These are phyloP conservation scores for Lepraria neglecta DNA, from an alignment of 495 filamentous ascomycete genomes.

Conservation along the genomic window DNA sequence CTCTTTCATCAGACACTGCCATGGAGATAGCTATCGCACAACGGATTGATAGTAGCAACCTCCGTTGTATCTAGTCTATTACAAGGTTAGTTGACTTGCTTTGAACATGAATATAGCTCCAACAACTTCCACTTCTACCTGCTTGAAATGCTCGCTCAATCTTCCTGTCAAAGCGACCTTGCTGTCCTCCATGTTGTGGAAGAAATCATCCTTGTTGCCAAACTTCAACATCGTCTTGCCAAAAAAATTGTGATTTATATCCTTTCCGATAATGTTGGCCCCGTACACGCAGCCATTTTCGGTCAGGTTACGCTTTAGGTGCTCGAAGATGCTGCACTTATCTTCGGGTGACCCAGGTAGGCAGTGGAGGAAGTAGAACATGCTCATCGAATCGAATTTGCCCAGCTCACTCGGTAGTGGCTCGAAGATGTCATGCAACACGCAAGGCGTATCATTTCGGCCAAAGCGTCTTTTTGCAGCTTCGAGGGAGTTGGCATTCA, in stretches of 20 bases:
- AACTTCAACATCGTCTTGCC: constrained; percentile 9
- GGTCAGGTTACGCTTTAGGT: background rate
- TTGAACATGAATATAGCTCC: background rate
- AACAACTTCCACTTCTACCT: background rate
- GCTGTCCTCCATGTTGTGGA: constrained; percentile 52
- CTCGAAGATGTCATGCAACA: constrained; percentile 2
- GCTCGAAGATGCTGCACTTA: constrained; percentile 21
- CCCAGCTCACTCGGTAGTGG: constrained; percentile 38
- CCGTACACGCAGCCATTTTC: background rate
- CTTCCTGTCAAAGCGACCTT: constrained; percentile 50
- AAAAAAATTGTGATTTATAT: constrained; percentile 8
- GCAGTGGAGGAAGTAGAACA: constrained; percentile 41
- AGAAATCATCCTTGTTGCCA: constrained; percentile 4
- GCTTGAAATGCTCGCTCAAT: background rate
- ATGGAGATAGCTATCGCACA: too few species aligned
- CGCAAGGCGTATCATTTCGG: background rate
- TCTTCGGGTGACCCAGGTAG: constrained; percentile 28
- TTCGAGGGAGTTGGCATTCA: background rate
- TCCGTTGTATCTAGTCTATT: too few species aligned
- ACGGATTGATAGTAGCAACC: too few species aligned
- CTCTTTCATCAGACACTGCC: too few species aligned
- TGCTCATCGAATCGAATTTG: constrained; percentile 32
- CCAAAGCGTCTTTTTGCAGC: background rate
- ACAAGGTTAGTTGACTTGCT: too few species aligned
- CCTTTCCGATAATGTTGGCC: background rate